Conservation (phyloP, 345 rosid species). For the Cardamine chenopodiifolia region DNA sequence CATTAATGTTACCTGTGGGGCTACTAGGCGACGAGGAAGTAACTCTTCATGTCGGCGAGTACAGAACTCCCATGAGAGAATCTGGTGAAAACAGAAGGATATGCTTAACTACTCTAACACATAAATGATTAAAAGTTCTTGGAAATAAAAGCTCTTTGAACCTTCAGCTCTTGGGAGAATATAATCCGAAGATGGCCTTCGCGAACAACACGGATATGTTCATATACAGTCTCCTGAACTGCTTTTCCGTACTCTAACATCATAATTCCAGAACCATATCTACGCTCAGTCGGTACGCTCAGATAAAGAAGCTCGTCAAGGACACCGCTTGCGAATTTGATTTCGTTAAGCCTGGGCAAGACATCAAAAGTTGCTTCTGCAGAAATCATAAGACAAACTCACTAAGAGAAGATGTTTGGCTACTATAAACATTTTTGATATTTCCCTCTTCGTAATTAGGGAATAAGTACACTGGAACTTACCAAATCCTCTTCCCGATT, state of each 20-base stretch:
- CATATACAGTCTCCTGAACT: constrained; percentile 95
- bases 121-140: neutral
- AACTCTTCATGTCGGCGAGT: constrained; percentile 93
- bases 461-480: constrained; percentile 40
- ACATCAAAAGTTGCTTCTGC: constrained; percentile 98
- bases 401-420: constrained; percentile 12
- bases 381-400: constrained; percentile 20
- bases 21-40: constrained; percentile 92
- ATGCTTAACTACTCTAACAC: constrained; percentile 12
- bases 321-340: constrained; percentile 96
- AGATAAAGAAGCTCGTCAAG: constrained; percentile 91
- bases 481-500: constrained; percentile 99
- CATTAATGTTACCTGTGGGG: constrained; percentile 71
- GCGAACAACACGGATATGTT: constrained; percentile 95
- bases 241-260: constrained; percentile 86
- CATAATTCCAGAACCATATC: constrained; percentile 80
- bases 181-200: constrained; percentile 95
- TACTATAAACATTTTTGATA: neutral
- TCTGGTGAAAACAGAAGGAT: constrained; percentile 49
- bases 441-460: neutral
- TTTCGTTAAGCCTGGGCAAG: constrained; percentile 90
- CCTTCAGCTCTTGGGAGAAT: constrained; percentile 93
- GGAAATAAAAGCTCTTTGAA: constrained; percentile 34
- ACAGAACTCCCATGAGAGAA: constrained; percentile 97
- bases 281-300: constrained; percentile 81